Evolutionary conservation across 176 grass and related monocot genomes (phyloP).

Genomic region (Musa acuminata): DNA sequence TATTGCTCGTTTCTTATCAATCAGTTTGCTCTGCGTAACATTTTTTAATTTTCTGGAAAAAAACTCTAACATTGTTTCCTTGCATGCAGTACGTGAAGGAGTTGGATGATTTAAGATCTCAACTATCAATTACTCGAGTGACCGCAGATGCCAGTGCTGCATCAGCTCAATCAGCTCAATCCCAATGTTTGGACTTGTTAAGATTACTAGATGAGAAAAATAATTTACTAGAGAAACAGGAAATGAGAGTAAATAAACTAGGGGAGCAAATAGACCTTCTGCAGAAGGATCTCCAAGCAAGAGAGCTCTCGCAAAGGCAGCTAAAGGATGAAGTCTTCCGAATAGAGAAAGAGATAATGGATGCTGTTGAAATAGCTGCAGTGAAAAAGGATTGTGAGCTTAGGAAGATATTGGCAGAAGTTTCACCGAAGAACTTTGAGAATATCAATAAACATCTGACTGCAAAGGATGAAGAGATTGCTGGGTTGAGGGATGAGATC

Average conservation of each 20-base stretch:
- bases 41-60: neutral
- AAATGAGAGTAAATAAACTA: constrained; percentile 59
- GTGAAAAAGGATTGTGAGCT: constrained; percentile 51
- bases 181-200: constrained; percentile 50
- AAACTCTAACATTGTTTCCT: neutral
- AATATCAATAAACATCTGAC: constrained; percentile 67
- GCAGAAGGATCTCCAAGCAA: constrained; percentile 57
- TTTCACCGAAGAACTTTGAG: constrained; percentile 71
- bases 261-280: constrained; percentile 58
- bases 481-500: constrained; percentile 76
- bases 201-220: constrained; percentile 74
- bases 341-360: constrained; percentile 62
- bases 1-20: neutral
- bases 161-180: constrained; percentile 61
- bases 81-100: constrained; percentile 49
- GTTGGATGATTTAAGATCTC: constrained; percentile 60
- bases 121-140: constrained; percentile 48
- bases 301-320: constrained; percentile 66
- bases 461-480: constrained; percentile 71
- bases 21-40: too few relatives aligned
- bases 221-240: constrained; percentile 47
- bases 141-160: constrained; percentile 72
- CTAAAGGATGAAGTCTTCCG: constrained; percentile 59
- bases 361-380: constrained; percentile 51
- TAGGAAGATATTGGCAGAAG: constrained; percentile 57